Evolutionary conservation across 352 stramenopile genomes (phyloP).

Genomic region (Aphanomyces stellatus): DNA sequence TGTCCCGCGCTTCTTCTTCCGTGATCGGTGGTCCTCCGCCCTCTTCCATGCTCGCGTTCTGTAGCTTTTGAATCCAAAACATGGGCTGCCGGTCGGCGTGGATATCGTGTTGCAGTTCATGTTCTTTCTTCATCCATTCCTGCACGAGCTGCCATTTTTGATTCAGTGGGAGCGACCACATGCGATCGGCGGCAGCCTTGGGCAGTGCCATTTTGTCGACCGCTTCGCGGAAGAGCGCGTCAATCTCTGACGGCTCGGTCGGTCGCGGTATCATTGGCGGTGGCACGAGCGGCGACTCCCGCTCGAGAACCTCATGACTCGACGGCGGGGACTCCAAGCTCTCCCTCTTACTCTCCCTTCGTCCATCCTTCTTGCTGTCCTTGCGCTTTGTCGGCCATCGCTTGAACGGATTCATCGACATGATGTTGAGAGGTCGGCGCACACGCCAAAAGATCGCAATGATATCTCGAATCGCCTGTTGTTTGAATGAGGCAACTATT

Average conservation of each 20-base stretch:
- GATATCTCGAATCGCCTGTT: no score
- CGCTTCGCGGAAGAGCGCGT: neutral
- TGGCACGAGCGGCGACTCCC: neutral
- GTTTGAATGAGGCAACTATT: no score
- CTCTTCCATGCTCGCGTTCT: neutral
- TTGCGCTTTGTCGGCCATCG: neutral
- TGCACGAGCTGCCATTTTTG: constrained; percentile 15
- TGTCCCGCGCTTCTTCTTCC: neutral
- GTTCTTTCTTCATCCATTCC: constrained; percentile 4
- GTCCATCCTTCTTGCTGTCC: neutral
- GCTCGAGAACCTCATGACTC: constrained; percentile 2
- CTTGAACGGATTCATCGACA: constrained; percentile 8
- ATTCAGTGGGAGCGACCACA: neutral
- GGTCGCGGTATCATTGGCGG: neutral
- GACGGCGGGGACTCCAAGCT: constrained; percentile 4
- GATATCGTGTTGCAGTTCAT: neutral
- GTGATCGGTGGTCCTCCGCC: neutral
- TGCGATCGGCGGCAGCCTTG: neutral
- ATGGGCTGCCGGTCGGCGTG: neutral
- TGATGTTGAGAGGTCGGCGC: no score
- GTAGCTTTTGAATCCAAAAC: constrained; percentile 15
- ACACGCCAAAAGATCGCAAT: no score
- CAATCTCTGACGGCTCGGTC: constrained; percentile 1
- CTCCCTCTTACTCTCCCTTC: neutral
- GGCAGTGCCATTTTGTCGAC: constrained; percentile 8